Conservation (phyloP, 202 grass and related monocot species). For the Saccharum hybrid region DNA sequence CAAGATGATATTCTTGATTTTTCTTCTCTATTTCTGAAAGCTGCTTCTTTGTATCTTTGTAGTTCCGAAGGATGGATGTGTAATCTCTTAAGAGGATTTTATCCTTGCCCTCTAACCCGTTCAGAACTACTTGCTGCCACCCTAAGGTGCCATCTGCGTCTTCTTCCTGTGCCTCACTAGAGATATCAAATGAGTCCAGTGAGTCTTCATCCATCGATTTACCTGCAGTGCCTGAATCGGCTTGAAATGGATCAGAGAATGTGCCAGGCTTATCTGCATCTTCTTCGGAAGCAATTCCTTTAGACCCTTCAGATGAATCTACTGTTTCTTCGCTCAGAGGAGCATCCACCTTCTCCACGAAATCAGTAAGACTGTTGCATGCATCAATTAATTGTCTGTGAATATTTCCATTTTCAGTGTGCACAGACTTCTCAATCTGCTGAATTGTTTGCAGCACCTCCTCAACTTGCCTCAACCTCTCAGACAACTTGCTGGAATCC, state of each 20-base stretch:
- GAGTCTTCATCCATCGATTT: conserved; percentile 23
- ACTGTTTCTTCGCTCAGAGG: conserved; percentile 26
- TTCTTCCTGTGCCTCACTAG: conserved; percentile 34
- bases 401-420: conserved; percentile 54
- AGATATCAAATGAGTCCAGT: conserved; percentile 17
- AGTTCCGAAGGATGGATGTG: conserved; percentile 62
- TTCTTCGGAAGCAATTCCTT: conserved; percentile 42
- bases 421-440: conserved; percentile 57
- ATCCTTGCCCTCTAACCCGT: conserved; percentile 57
- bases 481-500: conserved; percentile 59
- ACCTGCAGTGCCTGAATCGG: background rate
- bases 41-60: conserved; percentile 72
- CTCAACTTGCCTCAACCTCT: conserved; percentile 73
- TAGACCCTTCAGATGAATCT: conserved; percentile 36
- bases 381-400: conserved; percentile 62
- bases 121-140: conserved; percentile 48
- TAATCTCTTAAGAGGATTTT: conserved; percentile 69
- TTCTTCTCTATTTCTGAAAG: conserved; percentile 75
- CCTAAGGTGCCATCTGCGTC: conserved; percentile 44
- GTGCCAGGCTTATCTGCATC: conserved; percentile 44
- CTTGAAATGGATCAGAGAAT: conserved; percentile 23
- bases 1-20: conserved; percentile 67
- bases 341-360: conserved; percentile 58
- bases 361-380: conserved; percentile 51
- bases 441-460: conserved; percentile 60